A percentile compares a stretch with the other conserved stretches of the same genome.
These are phyloP conservation scores for Coccomyxa sp. DNA, from an alignment of 139 green algal species.

Conservation along the genomic window DNA sequence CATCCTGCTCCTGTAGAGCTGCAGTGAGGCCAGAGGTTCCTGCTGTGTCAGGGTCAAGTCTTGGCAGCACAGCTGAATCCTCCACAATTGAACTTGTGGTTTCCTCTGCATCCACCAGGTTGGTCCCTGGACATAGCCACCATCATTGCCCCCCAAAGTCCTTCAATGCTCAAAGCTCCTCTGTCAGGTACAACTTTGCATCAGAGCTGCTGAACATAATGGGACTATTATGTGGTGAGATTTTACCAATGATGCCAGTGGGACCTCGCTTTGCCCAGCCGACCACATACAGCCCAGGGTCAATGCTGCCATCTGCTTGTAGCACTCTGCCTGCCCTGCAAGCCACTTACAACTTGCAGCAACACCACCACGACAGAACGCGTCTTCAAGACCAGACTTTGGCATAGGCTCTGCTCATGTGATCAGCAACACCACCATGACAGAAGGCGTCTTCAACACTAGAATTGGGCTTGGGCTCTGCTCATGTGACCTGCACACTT, in stretches of 20 bases:
- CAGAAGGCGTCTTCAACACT: no score
- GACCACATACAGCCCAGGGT: conserved; percentile 72
- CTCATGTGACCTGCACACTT: no score
- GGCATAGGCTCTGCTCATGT: background rate
- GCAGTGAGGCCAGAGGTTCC: background rate
- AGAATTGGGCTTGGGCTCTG: no score
- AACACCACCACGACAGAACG: no score
- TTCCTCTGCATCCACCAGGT: conserved; percentile 79
- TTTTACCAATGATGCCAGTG: conserved; percentile 78
- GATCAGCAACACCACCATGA: background rate
- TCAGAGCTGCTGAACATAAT: background rate
- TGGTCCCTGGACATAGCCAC: conserved; percentile 51
- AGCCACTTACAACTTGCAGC: background rate
- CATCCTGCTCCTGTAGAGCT: background rate
- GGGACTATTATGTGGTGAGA: no score
- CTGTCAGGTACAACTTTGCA: background rate
- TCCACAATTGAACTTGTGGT: conserved; percentile 56
- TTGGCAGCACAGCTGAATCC: conserved; percentile 20
- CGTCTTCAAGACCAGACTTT: no score
- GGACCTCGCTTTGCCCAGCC: conserved; percentile 88
- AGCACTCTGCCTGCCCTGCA: conserved; percentile 55
- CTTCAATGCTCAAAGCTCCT: background rate
- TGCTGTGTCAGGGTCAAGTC: background rate
- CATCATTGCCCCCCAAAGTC: background rate
- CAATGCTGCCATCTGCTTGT: background rate